A percentile compares a stretch with the other conserved stretches of the same genome.
phyloP scores from a whole-genome alignment of 23 red algal species.

The Agarophyton chilense region DNA sequence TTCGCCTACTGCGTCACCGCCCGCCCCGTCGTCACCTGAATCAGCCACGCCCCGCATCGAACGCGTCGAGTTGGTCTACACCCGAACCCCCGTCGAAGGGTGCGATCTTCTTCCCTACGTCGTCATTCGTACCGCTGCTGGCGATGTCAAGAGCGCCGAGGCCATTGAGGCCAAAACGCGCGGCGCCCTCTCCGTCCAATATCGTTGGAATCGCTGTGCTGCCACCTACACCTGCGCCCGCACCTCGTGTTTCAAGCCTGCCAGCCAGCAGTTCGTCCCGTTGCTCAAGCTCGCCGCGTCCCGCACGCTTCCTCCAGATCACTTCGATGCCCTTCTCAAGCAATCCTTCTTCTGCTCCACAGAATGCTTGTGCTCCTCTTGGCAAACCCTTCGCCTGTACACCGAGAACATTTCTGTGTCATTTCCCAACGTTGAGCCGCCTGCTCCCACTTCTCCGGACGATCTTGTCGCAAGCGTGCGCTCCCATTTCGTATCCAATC shows the following conservation, averaged over 20 bases:
- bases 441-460: neutral
- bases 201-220: constrained; percentile 87
- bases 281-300: constrained; percentile 46
- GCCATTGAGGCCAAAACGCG: constrained; percentile 82
- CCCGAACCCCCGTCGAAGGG: constrained; percentile 85
- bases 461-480: neutral
- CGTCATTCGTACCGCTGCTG: constrained; percentile 69
- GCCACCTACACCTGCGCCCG: constrained; percentile 66
- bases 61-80: constrained; percentile 87
- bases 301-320: constrained; percentile 16
- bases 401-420: constrained; percentile 40
- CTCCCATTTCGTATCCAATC: constrained; percentile 20
- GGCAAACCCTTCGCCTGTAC: constrained; percentile 49
- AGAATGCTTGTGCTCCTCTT: constrained; percentile 51
- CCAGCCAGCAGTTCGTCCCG: constrained; percentile 58
- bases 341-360: constrained; percentile 76
- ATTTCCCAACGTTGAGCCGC: constrained; percentile 20
- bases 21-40: constrained; percentile 18
- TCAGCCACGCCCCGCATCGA: constrained; percentile 42
- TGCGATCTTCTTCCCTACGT: constrained; percentile 96
- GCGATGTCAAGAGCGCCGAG: constrained; percentile 76
- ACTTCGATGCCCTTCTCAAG: constrained; percentile 33
- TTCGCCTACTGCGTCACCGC: constrained; percentile 20
- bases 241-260: constrained; percentile 62
- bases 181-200: constrained; percentile 67